Evolutionary conservation across 345 rosid genomes (phyloP), one percentile per base, ranked within the genome.

Genomic region (Eutrema japonicum): DNA sequence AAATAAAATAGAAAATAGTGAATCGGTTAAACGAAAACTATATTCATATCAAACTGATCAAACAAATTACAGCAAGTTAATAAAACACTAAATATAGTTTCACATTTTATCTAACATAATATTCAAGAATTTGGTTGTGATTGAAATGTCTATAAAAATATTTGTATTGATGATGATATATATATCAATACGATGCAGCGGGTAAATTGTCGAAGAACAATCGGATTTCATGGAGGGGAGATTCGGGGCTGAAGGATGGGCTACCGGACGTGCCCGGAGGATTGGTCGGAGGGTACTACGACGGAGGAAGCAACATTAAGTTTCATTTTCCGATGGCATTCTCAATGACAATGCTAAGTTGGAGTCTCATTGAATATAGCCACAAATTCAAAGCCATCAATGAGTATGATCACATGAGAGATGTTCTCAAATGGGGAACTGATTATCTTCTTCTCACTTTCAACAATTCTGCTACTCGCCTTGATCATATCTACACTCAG

Each of bases 241-340:
- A 87, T 46, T 93, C 98, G 2, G 96, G 96, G 14, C 52, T 87
- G 2, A 47, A 49, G 3, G 98, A 93, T 22, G 98, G 98, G 18
- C 32, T 16, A 0, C 77, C 83, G 5, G 89, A 81, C 47, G 68
- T 80, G 0, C 81, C 82, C 16, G 81, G 81, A 60, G 93, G 93
- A 16, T 77, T 90, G 7, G 90, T 85, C 3, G 96, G 98, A 41
- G 98, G 98, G 0, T 93, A 88, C 49, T 93, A 93, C 57, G 96
- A 93, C 35, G 98, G 93, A 0, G 96, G 98, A 66, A 93, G 85
- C 68, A 89, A 85, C 51, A 50, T 30, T 26, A 93, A 93, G 82
- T 93, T 87, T 75, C 86, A 93, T 81, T 90, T 93, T 73, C 98
- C 96, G 6, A 89, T 90, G 96, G 85, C 98, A 18, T 93, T 77